These are phyloP conservation scores for Penicillium subrubescens DNA, from an alignment of 495 filamentous ascomycete genomes.

Conservation along the genomic window DNA sequence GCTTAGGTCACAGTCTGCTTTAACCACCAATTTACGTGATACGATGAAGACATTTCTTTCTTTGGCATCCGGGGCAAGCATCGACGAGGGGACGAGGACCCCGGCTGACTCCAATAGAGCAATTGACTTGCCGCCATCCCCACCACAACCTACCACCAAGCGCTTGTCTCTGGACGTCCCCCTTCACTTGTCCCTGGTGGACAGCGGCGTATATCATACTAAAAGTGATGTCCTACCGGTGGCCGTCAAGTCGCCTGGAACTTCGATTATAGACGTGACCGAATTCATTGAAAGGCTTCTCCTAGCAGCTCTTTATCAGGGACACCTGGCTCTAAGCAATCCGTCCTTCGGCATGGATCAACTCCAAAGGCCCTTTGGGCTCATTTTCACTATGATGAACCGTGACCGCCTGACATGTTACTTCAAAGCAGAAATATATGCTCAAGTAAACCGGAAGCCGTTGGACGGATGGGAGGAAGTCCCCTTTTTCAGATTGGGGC, in stretches of 20 bases:
- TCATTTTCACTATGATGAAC: slow-evolving; percentile 60
- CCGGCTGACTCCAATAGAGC: slow-evolving; percentile 8
- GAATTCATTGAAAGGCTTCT: slow-evolving; percentile 66
- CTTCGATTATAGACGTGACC: slow-evolving; percentile 54
- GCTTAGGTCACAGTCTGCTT: slow-evolving; percentile 34
- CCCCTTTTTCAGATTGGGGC: slow-evolving; percentile 65
- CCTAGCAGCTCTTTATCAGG: slow-evolving; percentile 61
- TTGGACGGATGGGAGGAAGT: slow-evolving; percentile 59
- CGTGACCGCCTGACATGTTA: slow-evolving; percentile 49
- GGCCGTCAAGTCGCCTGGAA: slow-evolving; percentile 18
- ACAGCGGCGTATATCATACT: neutral
- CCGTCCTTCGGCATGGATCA: slow-evolving; percentile 50
- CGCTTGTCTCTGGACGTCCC: neutral
- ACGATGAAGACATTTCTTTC: slow-evolving; percentile 31
- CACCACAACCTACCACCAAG: slow-evolving; percentile 1
- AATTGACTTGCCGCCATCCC: neutral
- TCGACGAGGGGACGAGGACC: slow-evolving; percentile 5
- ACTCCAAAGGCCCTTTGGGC: slow-evolving; percentile 63
- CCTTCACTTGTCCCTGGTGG: neutral
- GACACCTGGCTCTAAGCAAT: slow-evolving; percentile 55
- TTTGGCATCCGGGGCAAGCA: slow-evolving; percentile 25
- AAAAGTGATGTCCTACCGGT: neutral
- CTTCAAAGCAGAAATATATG: slow-evolving; percentile 39
- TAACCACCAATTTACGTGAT: slow-evolving; percentile 40
- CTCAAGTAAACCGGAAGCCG: slow-evolving; percentile 19